Evolutionary conservation across 2,329 filamentous ascomycete species (phyloP).

Genomic region (Ceratocystis eucalypticola): DNA sequence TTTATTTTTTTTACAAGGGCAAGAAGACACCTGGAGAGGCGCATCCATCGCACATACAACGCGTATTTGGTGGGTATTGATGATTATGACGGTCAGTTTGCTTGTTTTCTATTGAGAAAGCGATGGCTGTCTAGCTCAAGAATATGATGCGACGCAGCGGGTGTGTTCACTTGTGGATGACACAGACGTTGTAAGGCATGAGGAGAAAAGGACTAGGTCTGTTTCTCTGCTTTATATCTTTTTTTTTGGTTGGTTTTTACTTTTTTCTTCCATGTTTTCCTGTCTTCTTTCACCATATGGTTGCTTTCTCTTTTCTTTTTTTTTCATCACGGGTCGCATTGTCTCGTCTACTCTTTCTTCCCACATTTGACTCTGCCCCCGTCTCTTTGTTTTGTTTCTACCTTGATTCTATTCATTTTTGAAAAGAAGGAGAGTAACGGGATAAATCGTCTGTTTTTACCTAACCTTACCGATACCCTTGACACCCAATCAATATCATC

Average conservation of each 20-base stretch:
- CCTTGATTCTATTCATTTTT: conserved; percentile 13
- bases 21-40: background rate
- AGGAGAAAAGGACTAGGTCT: background rate
- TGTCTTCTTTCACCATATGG: background rate
- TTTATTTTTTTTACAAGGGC: background rate
- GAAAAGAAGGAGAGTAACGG: conserved; percentile 16
- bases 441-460: background rate
- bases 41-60: background rate
- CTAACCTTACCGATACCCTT: conserved; percentile 9
- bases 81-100: conserved; percentile 1
- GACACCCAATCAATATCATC: conserved; percentile 18
- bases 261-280: background rate
- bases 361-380: conserved; percentile 17
- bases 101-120: background rate
- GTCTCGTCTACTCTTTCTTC: conserved; percentile 16
- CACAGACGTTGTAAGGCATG: background rate
- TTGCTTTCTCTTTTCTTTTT: conserved; percentile 7
- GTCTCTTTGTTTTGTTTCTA: conserved; percentile 16
- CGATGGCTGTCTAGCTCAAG: background rate
- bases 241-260: conserved; percentile 9
- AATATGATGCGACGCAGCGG: background rate
- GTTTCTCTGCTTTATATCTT: conserved; percentile 18
- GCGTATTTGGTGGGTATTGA: conserved; percentile 1
- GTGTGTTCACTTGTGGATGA: background rate
- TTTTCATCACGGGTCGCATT: conserved; percentile 7